Conservation (phyloP, 352 stramenopile genomes). For the Pythium pectinolyticum region DNA sequence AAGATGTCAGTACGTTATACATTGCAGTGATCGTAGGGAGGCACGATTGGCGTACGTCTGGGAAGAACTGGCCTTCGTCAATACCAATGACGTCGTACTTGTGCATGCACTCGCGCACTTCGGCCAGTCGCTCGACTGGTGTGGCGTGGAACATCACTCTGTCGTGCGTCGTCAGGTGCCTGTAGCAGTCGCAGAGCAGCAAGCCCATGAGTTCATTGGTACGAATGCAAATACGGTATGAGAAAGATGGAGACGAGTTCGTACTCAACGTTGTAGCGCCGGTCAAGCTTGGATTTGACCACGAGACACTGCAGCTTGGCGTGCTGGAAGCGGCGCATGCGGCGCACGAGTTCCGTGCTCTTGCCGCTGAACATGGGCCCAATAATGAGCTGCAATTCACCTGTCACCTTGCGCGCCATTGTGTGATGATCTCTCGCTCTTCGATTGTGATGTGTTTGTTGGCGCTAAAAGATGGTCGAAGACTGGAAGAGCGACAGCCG, state of each 20-base stretch:
- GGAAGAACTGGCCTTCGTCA: conserved; percentile 87
- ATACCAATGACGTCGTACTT: conserved; percentile 86
- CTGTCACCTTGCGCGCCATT: conserved; percentile 36
- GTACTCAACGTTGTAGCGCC: conserved; percentile 72
- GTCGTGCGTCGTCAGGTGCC: conserved; percentile 77
- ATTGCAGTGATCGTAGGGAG: neutral
- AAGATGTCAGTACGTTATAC: conserved; percentile 1
- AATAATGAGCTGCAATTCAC: conserved; percentile 81
- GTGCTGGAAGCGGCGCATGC: conserved; percentile 79
- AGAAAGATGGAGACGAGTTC: neutral
- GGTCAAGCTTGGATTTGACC: conserved; percentile 82
- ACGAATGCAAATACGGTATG: neutral
- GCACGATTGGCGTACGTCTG: conserved; percentile 40
- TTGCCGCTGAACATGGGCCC: conserved; percentile 89
- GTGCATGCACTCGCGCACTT: conserved; percentile 55
- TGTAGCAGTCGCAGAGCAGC: conserved; percentile 18
- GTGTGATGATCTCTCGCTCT: neutral
- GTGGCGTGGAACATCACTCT: conserved; percentile 68
- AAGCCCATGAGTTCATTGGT: neutral
- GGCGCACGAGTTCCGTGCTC: conserved; percentile 84
- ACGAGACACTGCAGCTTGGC: conserved; percentile 78
- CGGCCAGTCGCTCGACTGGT: conserved; percentile 52
- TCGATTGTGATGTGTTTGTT: neutral
- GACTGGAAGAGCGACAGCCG: neutral
- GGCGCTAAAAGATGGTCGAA: conserved; percentile 3